Base-by-base conservation (phyloP, 805 yeast genomes). In the Monosporozyma solicola region DNA sequence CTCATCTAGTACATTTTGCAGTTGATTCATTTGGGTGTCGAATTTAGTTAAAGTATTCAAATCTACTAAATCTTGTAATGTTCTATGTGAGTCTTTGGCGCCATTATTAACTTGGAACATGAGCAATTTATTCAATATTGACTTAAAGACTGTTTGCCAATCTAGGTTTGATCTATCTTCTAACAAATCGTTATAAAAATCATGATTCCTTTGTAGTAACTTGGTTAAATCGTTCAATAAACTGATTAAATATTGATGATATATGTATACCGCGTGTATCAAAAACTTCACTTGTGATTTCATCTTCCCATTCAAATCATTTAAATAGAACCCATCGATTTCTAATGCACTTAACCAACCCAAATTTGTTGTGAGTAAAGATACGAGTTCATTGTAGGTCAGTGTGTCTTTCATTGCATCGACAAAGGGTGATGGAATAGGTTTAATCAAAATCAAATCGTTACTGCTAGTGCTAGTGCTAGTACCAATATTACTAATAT, bases 291-390 rank as follows among this genome's bases (percentile, higher is more conserved):
- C 10, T 43, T 43, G 46, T 43, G 8, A 20, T 5, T 13, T 13
- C 15, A 43, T 13, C 7, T 25, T 43, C 3, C 10, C 15, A 24
- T 22, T 43, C 4, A 43, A 4, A 9, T 43, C 46, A 43, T 43
- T 43, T 62, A 51, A 73, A 60, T 47, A 70, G 58, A 31, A 65
- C 27, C 49, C 75, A 54, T 77, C 79, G 1, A 74, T 72, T 39
- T 72, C 67, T 22, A 79, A 56, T 1, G 79, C 76, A 25, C 74
- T 69, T 16, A 79, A 65, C 84, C 84, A 80, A 0, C 77, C 78
- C n/a, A 74, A 66, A 57, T 77, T 76, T 0, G 74, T 61, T 7
- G 77, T 74, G n/a, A 79, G 56, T 10, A 71, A 59, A 31, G 43
- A 33, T 15, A 47, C 24, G 11, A 35, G 35, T 24, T 33, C 35